phyloP scores from a whole-genome alignment of 371 early-diverging fungal genomes.

The Phascolomyces articulosus region DNA sequence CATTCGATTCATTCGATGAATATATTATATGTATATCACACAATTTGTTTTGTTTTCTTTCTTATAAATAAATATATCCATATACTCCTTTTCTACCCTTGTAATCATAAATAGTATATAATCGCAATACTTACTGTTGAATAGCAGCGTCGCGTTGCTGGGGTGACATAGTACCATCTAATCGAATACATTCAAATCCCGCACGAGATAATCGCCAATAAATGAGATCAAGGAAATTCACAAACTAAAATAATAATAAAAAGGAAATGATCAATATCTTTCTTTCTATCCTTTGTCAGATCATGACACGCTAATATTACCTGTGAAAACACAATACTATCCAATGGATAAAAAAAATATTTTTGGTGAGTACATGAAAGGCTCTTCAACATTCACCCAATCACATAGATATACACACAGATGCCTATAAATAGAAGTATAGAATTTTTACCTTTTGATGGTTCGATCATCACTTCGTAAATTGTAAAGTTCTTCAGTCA shows the following conservation, averaged over 20 bases:
- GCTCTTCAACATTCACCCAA: no score
- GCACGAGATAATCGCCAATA: conserved; percentile 95
- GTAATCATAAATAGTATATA: neutral
- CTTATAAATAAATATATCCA: no score
- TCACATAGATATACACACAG: no score
- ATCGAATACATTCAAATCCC: conserved; percentile 88
- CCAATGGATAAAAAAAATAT: neutral
- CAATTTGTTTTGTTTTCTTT: neutral
- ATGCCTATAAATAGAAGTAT: neutral
- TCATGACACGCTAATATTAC: conserved; percentile 13
- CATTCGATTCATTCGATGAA: neutral
- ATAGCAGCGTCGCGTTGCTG: conserved; percentile 82
- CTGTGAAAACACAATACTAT: conserved; percentile 52
- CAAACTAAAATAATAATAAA: conserved; percentile 75
- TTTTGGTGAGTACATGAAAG: neutral
- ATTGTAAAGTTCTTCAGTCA: conserved; percentile 87
- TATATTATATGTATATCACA: no score
- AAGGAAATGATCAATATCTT: no score
- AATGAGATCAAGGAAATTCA: conserved; percentile 90
- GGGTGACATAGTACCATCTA: conserved; percentile 96
- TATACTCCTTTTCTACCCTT: neutral
- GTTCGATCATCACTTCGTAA: conserved; percentile 80
- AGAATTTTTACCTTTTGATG: conserved; percentile 70
- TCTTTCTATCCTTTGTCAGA: neutral
- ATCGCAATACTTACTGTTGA: conserved; percentile 35